Evolutionary conservation across 2,329 filamentous ascomycete genomes (phyloP), one percentile per base, ranked within the genome.

Genomic region (Pseudogymnoascus verrucosus): DNA sequence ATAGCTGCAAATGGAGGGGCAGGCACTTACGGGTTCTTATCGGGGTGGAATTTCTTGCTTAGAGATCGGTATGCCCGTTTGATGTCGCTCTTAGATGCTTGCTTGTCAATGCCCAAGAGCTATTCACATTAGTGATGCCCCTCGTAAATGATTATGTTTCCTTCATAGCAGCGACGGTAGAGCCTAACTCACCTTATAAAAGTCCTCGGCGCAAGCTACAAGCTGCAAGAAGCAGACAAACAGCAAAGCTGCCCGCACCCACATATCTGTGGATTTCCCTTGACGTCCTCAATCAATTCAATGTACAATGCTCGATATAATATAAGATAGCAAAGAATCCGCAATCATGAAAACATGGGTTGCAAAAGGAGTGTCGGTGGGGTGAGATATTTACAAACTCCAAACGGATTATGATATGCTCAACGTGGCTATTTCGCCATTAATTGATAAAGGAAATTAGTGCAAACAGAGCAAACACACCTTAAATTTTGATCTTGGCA

Each of bases 1-100:
- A 40, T 11, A 40, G 36, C 36, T 19, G 36, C 6, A 12, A 26
- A 61, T 40, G 2, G 26, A 11, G 47, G 12, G 11, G 60, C 59
- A 54, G 63, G 61, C 14, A 79, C 89, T 71, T 84, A 95, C 89
- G 93, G 92, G 71, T 98, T 98, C 84, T 99, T 99, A 77, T 99
- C 95, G 3, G 95, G 95, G 74, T 99, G 95, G 76, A 84, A 97
- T 75, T 96, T 96, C 77, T 98, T 98, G 79, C 90, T 96, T 10
- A 99, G 82, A 65, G 86, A 88, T 65, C 93, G 86, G 77, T 99
- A 99, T 21, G 95, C 93, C 54, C 90, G 89, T 77, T 99, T 99
- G 74, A 99, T 89, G 71, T 98, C 89, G 72, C 88, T 87, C 62
- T 96, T 92, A 57, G 85, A 88, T 14, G 93, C 93, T 65, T 88